These are phyloP conservation scores for Endocalyx cinctus DNA, from an alignment of 2,329 filamentous ascomycete genomes.

Conservation along the genomic window DNA sequence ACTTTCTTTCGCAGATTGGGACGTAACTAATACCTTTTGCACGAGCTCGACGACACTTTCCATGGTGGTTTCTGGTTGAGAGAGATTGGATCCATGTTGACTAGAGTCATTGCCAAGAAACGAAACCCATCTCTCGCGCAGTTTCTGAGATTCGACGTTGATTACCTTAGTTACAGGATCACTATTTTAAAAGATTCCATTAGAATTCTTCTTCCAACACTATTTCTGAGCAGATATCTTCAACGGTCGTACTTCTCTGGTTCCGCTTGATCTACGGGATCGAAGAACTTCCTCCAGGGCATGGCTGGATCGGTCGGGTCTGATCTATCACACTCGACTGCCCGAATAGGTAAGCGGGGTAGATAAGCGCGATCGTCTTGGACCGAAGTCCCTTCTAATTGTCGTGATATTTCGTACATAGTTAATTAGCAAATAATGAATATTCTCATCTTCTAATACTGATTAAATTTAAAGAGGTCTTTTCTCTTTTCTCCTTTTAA, in stretches of 20 bases:
- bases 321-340: too few relatives aligned
- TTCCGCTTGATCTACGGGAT: slow-evolving; percentile 3
- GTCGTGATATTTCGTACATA: too few relatives aligned
- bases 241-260: slow-evolving; percentile 4
- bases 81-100: slow-evolving; percentile 6
- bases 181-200: not conserved
- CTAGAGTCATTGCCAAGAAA: slow-evolving; percentile 4
- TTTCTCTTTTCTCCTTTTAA: too few relatives aligned
- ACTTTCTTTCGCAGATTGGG: slow-evolving; percentile 6
- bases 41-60: slow-evolving; percentile 7
- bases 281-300: slow-evolving; percentile 9
- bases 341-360: too few relatives aligned
- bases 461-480: too few relatives aligned
- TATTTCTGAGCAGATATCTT: too few relatives aligned
- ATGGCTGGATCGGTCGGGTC: slow-evolving; percentile 1
- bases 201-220: too few relatives aligned
- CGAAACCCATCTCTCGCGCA: slow-evolving; percentile 4
- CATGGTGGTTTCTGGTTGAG: slow-evolving; percentile 6
- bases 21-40: not conserved
- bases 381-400: too few relatives aligned
- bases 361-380: too few relatives aligned
- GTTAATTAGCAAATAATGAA: too few relatives aligned
- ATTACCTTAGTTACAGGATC: slow-evolving; percentile 5
- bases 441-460: too few relatives aligned
- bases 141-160: slow-evolving; percentile 5